Evolutionary conservation across 148 eudicot genomes (phyloP), one percentile per base, ranked within the genome.

Genomic region (Rhododendron ferrugineum): DNA sequence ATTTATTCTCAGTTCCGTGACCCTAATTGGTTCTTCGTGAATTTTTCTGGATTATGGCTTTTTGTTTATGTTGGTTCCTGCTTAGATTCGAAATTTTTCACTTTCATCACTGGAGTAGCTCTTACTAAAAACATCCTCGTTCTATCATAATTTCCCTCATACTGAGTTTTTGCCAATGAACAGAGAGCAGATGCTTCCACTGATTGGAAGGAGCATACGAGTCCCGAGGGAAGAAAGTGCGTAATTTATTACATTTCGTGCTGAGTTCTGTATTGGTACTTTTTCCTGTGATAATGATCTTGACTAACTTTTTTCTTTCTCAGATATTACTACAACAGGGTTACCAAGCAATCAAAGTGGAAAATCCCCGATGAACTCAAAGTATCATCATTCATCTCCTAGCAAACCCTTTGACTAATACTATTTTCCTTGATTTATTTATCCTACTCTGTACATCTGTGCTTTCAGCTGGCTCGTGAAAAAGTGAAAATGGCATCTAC

Each of bases 151-250:
- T 54, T 74, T 78, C 46, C 47, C 76, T 81, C 82, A 84, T 75
- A 72, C 47, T 92, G n/a, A 34, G 30, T 68, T 85, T 89, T 52
- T 82, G 40, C 78, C 78, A 79, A 80, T 85, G 58, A 86, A 90
- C 95, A 97, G 99, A 91, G 91, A 86, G 98, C 98, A 66, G 99
- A 97, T 94, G 98, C 98, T 78, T 87, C 98, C 82, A 97, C 99
- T 86, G 93, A 97, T 87, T 97, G 99, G 99, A 92, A 89, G 89
- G 99, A 97, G 87, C 90, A 85, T 83, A 89, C 83, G 14, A 91
- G 96, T 85, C 95, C 94, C 82, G 94, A 91, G 81, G 98, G 98
- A 87, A 91, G 91, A 87, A 97, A 89, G 99, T 97, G 87, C 73
- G 94, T 84, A 44, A 84, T 54, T 82, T 72, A 54, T 60, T 56